Percentiles rank a stretch among this genome's conserved stretches.
These are phyloP conservation scores for Fusarium verrucosum DNA, from an alignment of 2,329 filamentous ascomycete species.

Conservation along the genomic window DNA sequence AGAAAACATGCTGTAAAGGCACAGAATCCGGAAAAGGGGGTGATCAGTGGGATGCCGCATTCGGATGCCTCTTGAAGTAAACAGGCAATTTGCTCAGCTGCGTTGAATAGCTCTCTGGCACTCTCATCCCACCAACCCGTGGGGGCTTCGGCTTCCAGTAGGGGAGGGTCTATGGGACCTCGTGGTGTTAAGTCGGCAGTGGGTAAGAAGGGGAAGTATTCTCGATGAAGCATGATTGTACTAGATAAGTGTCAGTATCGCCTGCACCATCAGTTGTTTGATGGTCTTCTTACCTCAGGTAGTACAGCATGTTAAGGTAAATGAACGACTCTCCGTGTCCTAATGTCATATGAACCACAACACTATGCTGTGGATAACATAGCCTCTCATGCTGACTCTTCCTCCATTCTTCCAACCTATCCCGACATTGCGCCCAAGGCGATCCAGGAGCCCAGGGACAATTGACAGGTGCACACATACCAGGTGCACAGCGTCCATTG, in stretches of 20 bases:
- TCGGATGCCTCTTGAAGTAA: constrained; percentile 52
- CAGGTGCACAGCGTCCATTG: constrained; percentile 53
- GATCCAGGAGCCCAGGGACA: constrained; percentile 53
- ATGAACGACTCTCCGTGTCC: constrained; percentile 54
- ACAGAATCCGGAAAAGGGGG: constrained; percentile 57
- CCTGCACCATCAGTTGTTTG: fast-evolving
- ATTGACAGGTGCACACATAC: constrained; percentile 51
- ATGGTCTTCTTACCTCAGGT: constrained; percentile 48
- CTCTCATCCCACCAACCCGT: constrained; percentile 54
- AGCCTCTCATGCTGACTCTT: constrained; percentile 48
- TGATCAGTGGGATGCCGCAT: constrained; percentile 50
- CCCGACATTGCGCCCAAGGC: constrained; percentile 47
- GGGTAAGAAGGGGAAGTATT: constrained; percentile 57
- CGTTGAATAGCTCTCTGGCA: constrained; percentile 49
- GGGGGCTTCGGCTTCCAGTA: constrained; percentile 51
- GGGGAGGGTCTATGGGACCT: constrained; percentile 54
- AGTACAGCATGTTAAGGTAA: constrained; percentile 56
- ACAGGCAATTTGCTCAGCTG: constrained; percentile 49
- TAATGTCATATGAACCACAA: constrained; percentile 52
- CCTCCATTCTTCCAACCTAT: constrained; percentile 50
- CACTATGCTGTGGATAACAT: constrained; percentile 50
- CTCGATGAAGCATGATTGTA: constrained; percentile 53
- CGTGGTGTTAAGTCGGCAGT: constrained; percentile 47
- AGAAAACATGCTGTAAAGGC: constrained; percentile 56
- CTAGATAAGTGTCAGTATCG: constrained; percentile 33